A percentile compares a stretch with the other conserved stretches of the same genome.
phyloP scores from a whole-genome alignment of 345 rosid species.

The Eucalyptus dawsonii region DNA sequence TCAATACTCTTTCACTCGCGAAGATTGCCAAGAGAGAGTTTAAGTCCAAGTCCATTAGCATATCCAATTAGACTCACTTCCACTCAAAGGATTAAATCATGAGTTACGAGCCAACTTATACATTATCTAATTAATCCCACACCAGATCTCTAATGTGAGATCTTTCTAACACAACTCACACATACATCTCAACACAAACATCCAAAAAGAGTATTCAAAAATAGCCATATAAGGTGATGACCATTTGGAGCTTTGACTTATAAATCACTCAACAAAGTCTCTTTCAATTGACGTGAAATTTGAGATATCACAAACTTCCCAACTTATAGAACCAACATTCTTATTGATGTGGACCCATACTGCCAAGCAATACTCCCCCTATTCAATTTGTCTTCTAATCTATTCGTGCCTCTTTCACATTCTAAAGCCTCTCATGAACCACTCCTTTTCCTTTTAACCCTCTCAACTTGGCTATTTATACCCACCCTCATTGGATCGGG shows the following conservation, averaged over 20 bases:
- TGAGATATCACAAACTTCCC: neutral
- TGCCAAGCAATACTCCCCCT: neutral
- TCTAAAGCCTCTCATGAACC: neutral
- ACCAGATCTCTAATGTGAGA: neutral
- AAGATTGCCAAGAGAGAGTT: neutral
- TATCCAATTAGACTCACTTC: neutral
- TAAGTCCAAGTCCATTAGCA: neutral
- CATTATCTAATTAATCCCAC: neutral
- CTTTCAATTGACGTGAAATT: neutral
- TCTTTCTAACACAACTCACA: neutral
- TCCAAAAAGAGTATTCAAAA: neutral
- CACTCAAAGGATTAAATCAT: neutral
- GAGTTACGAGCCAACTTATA: neutral
- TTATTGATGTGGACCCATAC: neutral
- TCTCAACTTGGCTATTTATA: neutral
- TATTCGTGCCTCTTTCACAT: neutral
- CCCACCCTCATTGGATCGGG: neutral
- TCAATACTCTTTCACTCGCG: neutral
- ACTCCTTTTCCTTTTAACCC: neutral
- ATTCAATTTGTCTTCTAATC: neutral
- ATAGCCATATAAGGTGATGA: neutral
- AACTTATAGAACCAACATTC: neutral
- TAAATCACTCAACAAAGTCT: neutral
- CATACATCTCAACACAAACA: neutral
- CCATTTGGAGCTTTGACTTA: neutral